phyloP scores from a whole-genome alignment of 2,329 filamentous ascomycete genomes.

The Dothideomycetidae sp. region DNA sequence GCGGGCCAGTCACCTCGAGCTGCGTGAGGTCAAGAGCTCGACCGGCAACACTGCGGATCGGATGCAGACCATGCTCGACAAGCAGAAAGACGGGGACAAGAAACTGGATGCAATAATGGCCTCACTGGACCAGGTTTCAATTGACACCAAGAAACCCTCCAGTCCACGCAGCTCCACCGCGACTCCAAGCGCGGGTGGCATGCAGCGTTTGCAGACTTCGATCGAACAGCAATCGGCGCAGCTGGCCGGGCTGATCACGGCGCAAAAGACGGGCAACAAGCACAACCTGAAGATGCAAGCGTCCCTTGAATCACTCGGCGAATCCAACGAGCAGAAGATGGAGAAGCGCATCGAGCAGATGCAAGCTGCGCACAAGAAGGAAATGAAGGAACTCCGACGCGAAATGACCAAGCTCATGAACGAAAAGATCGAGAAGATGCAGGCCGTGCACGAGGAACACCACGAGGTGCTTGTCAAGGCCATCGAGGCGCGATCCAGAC shows the following conservation, averaged over 20 bases:
- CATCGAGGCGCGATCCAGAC: constrained; percentile 1
- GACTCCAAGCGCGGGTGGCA: constrained; percentile 9
- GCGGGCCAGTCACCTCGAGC: constrained; percentile 9
- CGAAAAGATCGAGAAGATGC: constrained; percentile 2
- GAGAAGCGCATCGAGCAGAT: constrained; percentile 8
- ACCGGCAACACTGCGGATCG: constrained; percentile 6
- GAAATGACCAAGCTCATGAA: constrained; percentile 7
- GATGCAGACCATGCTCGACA: constrained; percentile 13
- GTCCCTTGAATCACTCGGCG: constrained; percentile 1
- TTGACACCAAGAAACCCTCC: background rate
- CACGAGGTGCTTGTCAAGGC: constrained; percentile 1
- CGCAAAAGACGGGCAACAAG: constrained; percentile 9
- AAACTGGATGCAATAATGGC: constrained; percentile 7
- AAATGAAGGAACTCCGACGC: constrained; percentile 4
- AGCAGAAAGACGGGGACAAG: constrained; percentile 10
- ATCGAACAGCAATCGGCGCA: constrained; percentile 12
- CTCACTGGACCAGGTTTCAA: background rate
- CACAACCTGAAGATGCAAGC: constrained; percentile 6
- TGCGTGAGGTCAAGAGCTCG: constrained; percentile 7
- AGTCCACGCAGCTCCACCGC: constrained; percentile 1
- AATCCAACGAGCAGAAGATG: constrained; percentile 1
- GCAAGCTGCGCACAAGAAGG: constrained; percentile 7
- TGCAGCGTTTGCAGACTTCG: constrained; percentile 10
- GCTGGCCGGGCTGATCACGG: constrained; percentile 3
- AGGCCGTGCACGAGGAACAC: constrained; percentile 1